Conservation (phyloP, 352 stramenopile species). For the Chrysophaeum taylorii region DNA sequence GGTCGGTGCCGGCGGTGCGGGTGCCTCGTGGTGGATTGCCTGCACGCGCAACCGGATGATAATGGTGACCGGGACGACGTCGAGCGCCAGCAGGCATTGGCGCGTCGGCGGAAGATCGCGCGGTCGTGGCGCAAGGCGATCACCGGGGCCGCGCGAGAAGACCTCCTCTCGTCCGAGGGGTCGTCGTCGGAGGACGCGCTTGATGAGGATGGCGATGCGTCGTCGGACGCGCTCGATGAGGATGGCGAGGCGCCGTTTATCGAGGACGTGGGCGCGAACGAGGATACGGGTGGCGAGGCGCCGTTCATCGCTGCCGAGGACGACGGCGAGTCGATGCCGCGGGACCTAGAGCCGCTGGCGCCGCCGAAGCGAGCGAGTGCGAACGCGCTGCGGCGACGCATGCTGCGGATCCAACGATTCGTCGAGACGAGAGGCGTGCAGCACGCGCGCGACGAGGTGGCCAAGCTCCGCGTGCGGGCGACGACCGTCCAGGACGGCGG, state of each 20-base stretch:
- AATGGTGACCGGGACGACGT: background rate
- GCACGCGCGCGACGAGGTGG: background rate
- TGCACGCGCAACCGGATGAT: background rate
- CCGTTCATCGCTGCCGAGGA: background rate
- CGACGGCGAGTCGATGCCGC: background rate
- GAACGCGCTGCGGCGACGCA: background rate
- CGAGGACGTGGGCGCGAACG: background rate
- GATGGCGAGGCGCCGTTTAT: background rate
- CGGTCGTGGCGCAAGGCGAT: background rate
- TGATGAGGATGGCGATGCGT: too few species aligned
- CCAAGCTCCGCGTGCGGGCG: background rate
- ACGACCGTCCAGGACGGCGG: background rate
- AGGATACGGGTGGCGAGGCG: background rate
- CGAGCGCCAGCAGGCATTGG: background rate
- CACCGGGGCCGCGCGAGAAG: too few species aligned
- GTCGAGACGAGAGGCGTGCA: background rate
- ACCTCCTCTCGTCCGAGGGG: background rate
- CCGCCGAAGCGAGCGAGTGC: background rate
- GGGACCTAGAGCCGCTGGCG: background rate
- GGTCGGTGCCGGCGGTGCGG: background rate
- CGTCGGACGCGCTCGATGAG: too few species aligned
- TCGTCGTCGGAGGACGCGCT: constrained; percentile 7
- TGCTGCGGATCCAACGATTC: background rate
- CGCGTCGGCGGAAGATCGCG: background rate
- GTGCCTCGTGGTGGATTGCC: background rate